These are phyloP conservation scores for Ottelia alismoides DNA, from an alignment of 106 monocot species.

Conservation along the genomic window DNA sequence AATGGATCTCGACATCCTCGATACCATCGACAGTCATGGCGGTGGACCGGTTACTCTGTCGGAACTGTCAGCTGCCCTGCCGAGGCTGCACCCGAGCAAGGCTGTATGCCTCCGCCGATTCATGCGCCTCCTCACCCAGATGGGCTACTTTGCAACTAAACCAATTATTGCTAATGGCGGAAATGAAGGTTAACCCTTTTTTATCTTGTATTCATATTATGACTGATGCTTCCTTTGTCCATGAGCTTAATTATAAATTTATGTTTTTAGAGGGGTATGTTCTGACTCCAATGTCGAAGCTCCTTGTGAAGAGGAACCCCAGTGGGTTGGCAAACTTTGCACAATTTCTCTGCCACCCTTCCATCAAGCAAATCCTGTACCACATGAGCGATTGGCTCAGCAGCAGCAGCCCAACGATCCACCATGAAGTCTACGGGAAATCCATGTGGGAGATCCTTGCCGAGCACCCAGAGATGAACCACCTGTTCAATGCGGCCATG, in stretches of 20 bases:
- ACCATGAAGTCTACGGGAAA: background rate
- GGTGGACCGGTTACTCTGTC: background rate
- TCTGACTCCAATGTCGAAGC: background rate
- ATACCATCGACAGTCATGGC: background rate
- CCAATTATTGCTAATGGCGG: background rate
- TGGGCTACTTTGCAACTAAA: background rate
- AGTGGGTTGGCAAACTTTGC: too few species aligned
- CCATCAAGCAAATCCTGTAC: background rate
- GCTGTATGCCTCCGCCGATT: background rate
- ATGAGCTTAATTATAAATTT: too few species aligned
- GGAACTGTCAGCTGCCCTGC: background rate
- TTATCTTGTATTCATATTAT: too few species aligned
- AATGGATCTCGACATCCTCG: background rate
- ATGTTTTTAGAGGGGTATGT: background rate
- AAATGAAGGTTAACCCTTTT: background rate
- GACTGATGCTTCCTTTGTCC: too few species aligned
- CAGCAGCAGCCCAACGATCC: background rate
- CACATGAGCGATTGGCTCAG: background rate
- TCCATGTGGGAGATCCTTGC: background rate
- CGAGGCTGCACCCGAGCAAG: background rate
- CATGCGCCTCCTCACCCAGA: background rate
- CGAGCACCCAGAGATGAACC: background rate
- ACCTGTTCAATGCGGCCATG: background rate
- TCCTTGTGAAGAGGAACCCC: too few species aligned
- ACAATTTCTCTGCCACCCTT: background rate